Base-by-base conservation (phyloP, 345 rosid genomes). In the Sapria himalayana region DNA sequence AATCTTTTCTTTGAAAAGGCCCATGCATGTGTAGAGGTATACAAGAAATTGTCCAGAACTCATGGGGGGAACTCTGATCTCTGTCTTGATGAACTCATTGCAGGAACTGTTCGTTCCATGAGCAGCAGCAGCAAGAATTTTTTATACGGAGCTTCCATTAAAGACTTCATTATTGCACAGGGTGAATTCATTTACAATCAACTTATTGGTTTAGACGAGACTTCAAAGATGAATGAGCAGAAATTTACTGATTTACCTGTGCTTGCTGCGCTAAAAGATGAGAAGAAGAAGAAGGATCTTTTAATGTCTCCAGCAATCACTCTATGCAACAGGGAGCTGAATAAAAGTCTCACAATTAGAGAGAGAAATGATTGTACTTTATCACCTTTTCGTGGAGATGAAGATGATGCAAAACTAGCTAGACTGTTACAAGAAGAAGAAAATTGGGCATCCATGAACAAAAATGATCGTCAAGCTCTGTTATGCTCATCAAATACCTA, bases 341-440 rank as follows among this genome's bases (percentile, higher is more conserved):
- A 36, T 36, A 36, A 3, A 5, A 49, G 37, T 50, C 19, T 73
- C 49, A 66, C 36, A 23, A 72, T 71, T 41, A 64, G 56, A 49
- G 55, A 56, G 18, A 66, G 44, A 40, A 45, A 48, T 50, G 49
- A 50, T 29, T 19, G 56, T 32, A 25, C 22, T 43, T 33, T 49
- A 39, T 44, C 52, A 41, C 40, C 35, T 45, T 29, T 18, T 45
- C 53, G 29, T 8, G 46, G 47, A 51, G 80, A 67, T 27, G 85
- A 75, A 33, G 94, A 81, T 46, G 78, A 76, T 53, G 54, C 48
- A 19, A 81, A 64, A 41, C 46, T 62, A 39, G 97, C 85, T 21
- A 73, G 57, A 38, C 22, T 81, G 29, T 24, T 78, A 52, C 94
- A 78, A 41, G 81, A 81, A 58, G 84, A 75, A 44, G 94, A 75